Percentiles rank a stretch among this genome's conserved stretches.
These are phyloP conservation scores for Cymbopogon citratus DNA, from an alignment of 176 grass and related monocot genomes.

Conservation along the genomic window DNA sequence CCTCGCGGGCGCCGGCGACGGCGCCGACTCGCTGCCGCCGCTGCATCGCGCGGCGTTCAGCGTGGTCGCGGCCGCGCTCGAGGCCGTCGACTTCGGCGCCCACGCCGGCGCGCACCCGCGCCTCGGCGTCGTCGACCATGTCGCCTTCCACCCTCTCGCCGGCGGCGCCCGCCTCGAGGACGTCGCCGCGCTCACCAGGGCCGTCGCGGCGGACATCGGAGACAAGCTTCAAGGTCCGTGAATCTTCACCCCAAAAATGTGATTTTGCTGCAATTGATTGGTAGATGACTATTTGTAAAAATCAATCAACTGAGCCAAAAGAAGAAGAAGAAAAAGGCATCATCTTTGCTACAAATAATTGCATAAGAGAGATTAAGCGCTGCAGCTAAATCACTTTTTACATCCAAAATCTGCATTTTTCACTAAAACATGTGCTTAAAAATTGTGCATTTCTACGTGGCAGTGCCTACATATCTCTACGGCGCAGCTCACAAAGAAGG, in stretches of 20 bases:
- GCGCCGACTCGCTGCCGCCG: not conserved
- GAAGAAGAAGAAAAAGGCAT: not conserved
- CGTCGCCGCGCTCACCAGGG: slow-evolving; percentile 46
- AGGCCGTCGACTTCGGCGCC: slow-evolving; percentile 43
- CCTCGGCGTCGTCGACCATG: slow-evolving; percentile 72
- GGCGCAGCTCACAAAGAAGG: slow-evolving; percentile 62
- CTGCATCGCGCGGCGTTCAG: slow-evolving; percentile 49
- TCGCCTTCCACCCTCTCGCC: slow-evolving; percentile 70
- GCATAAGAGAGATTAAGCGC: not conserved
- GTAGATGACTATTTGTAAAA: not conserved
- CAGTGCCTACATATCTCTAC: slow-evolving; percentile 69
- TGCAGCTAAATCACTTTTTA: too few relatives aligned
- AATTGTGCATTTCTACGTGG: not conserved
- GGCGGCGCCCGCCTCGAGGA: slow-evolving; percentile 23
- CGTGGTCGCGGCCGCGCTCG: slow-evolving; percentile 51
- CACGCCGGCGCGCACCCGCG: slow-evolving; percentile 69
- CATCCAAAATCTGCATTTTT: not conserved
- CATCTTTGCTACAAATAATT: not conserved
- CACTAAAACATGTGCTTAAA: not conserved
- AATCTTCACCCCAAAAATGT: not conserved
- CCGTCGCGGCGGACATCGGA: slow-evolving; percentile 46
- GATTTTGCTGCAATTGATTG: not conserved
- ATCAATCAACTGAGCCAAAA: not conserved
- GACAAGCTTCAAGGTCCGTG: slow-evolving; percentile 46
- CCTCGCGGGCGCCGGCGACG: not conserved